phyloP scores from a whole-genome alignment of 73 alveolate genomes.

The Tetrahymena borealis region DNA sequence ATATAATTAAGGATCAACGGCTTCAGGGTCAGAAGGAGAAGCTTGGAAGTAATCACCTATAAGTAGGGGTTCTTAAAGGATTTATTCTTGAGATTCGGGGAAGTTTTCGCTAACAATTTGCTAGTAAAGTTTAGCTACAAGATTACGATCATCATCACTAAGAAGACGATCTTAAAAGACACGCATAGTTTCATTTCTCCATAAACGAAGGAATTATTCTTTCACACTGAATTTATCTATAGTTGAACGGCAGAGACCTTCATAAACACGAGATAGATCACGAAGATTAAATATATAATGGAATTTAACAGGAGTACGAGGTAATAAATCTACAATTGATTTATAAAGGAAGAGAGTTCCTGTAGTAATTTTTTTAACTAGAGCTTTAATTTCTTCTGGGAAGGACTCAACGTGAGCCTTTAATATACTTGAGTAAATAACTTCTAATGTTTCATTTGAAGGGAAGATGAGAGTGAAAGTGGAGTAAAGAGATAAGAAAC shows the following conservation, averaged over 20 bases:
- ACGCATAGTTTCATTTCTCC: constrained; percentile 98
- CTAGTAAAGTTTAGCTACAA: constrained; percentile 48
- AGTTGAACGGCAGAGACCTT: constrained; percentile 91
- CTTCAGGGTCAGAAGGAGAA: constrained; percentile 86
- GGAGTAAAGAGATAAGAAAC: constrained; percentile 92
- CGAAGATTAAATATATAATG: constrained; percentile 98
- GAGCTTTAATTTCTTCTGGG: constrained; percentile 75
- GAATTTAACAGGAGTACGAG: constrained; percentile 98
- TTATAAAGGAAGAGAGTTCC: constrained; percentile 66
- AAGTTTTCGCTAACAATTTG: constrained; percentile 60
- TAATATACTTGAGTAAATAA: constrained; percentile 85
- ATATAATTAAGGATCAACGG: constrained; percentile 89
- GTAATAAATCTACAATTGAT: constrained; percentile 79
- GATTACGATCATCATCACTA: constrained; percentile 49
- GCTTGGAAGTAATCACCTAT: constrained; percentile 87
- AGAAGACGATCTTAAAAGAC: constrained; percentile 88
- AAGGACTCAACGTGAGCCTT: constrained; percentile 81
- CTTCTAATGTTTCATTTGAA: constrained; percentile 77
- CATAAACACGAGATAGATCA: constrained; percentile 95
- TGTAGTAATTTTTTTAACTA: constrained; percentile 58
- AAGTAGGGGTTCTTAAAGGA: constrained; percentile 58
- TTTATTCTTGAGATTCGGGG: constrained; percentile 68
- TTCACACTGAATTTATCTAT: constrained; percentile 85
- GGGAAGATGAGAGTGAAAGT: constrained; percentile 84
- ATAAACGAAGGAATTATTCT: constrained; percentile 73